A percentile compares a stretch with the other conserved stretches of the same genome.
Evolutionary conservation across 148 eudicot species (phyloP).

Genomic region (Beta vulgaris): DNA sequence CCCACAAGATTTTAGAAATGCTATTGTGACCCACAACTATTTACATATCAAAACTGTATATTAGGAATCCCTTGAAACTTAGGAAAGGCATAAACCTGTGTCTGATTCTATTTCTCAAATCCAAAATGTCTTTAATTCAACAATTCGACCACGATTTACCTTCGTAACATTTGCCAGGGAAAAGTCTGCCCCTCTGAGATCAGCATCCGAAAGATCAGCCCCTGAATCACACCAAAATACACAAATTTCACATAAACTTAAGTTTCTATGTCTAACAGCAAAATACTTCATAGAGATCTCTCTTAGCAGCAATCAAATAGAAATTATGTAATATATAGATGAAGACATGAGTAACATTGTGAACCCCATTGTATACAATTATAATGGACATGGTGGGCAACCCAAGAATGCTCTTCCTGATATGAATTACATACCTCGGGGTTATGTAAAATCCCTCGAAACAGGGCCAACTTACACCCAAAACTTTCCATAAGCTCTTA

Average conservation of each 20-base stretch:
- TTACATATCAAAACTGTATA: no score
- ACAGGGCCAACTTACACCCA: not conserved
- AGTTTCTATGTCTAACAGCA: not conserved
- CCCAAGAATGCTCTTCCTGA: not conserved
- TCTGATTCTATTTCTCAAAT: not conserved
- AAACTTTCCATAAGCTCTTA: not conserved
- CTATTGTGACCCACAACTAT: no score
- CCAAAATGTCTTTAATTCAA: not conserved
- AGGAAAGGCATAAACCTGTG: not conserved
- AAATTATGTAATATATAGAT: not conserved
- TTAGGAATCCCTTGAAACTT: no score
- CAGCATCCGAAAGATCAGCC: constrained; percentile 96
- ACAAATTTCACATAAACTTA: not conserved
- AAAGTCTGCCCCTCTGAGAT: constrained; percentile 91
- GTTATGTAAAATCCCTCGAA: not conserved
- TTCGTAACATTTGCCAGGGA: constrained; percentile 85
- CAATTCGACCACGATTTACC: constrained; percentile 35
- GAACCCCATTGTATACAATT: not conserved
- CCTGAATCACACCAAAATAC: constrained; percentile 42
- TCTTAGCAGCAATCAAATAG: not conserved
- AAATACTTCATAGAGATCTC: not conserved
- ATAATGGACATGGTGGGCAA: not conserved
- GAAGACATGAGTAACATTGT: not conserved
- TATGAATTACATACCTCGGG: not conserved
- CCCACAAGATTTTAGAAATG: no score